Base-by-base conservation (phyloP, 75 land plant species). In the Picea glauca region DNA sequence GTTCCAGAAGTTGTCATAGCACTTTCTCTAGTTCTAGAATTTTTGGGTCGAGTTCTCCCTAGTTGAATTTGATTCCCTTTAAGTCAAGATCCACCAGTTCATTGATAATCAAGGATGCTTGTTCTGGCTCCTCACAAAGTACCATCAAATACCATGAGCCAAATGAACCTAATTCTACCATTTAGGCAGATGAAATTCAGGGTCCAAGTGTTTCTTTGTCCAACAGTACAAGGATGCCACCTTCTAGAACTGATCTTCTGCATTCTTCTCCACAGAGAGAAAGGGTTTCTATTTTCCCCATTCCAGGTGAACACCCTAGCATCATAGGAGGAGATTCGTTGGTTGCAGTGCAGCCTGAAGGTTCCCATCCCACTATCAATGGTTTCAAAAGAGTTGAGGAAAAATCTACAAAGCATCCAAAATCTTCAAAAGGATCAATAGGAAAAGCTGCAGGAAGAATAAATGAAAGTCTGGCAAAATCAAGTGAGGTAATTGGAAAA, bases 401-500 rank as follows among this genome's bases (percentile, higher is more conserved):
- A 13, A 63, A 63, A 26, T 31, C 35, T 63, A 14, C 66, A 63
- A 12, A 14, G 32, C 66, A 12, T 6, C 13, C 35, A 9, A 63
- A 33, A 63, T 30, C 35, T 30, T 35, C 68, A 65, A 65, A 65
- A 65, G 17, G 38, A 15, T 14, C 66, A 14, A 63, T 30, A 30
- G 15, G 14, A 63, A 63, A 63, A 13, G 31, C 66, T 63, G 66
- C 66, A 63, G 2, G 31, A 63, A 63, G 32, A 63, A 63, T 2
- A 63, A 31, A 30, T 63, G 65, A 62, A 23, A 8, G 23, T 63
- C 15, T 63, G 21, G 32, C 13, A 30, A 7, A 63, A 30, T 26
- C 65, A 26, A 30, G 30, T 30, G 79, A 84, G 84, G 67, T 64
- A 64, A 64, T 3, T 64, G 17, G 32, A 33, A 46, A 31, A 13